Evolutionary conservation across 148 eudicot genomes (phyloP).

Genomic region (Spergularia marina): DNA sequence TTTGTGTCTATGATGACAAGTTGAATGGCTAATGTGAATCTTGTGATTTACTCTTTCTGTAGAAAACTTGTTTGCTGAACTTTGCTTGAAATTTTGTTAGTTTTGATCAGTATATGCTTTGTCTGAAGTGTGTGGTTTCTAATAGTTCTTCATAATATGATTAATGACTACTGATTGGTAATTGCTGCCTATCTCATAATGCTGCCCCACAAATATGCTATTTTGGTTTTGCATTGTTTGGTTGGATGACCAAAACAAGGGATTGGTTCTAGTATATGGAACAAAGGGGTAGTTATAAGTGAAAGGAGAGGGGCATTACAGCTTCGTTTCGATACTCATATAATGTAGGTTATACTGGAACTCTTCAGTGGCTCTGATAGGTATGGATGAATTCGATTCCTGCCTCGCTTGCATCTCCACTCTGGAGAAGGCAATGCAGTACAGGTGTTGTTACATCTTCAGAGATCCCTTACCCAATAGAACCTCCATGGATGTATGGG

Average conservation of each 20-base stretch:
- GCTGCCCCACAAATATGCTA: too few relatives aligned
- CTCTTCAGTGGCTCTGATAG: slow-evolving; percentile 6
- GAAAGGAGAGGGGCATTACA: slow-evolving; percentile 9
- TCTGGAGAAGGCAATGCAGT: not conserved
- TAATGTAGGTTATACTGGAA: not conserved
- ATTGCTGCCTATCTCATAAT: too few relatives aligned
- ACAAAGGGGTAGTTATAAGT: not conserved
- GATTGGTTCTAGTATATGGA: not conserved
- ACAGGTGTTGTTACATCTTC: not conserved
- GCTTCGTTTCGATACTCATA: not conserved
- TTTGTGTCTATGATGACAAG: not conserved
- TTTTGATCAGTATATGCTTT: too few relatives aligned
- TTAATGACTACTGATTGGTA: too few relatives aligned
- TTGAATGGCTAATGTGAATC: too few relatives aligned
- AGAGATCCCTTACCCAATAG: not conserved
- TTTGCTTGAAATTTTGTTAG: too few relatives aligned
- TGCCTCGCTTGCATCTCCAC: not conserved
- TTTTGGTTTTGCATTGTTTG: too few relatives aligned
- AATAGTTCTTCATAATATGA: too few relatives aligned
- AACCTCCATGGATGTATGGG: not conserved
- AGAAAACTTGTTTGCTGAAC: too few relatives aligned
- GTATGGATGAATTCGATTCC: not conserved
- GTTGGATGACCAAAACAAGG: too few relatives aligned
- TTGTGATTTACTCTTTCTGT: too few relatives aligned
- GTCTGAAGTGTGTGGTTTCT: too few relatives aligned